phyloP scores from a whole-genome alignment of 2,329 filamentous ascomycete species.

The Beauveria sp. region DNA sequence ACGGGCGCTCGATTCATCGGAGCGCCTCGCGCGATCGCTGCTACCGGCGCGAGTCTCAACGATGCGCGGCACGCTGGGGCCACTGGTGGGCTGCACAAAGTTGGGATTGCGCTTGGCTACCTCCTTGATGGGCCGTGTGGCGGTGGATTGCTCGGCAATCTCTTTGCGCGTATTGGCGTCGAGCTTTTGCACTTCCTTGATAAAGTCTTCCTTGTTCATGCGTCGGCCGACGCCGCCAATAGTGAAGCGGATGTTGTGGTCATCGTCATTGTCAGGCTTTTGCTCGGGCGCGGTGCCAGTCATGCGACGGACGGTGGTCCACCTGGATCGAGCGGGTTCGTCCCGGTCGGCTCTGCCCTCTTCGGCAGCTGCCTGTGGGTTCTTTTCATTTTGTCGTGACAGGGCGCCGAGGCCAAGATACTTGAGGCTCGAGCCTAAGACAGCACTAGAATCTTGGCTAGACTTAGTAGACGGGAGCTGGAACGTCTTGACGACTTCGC shows the following conservation, averaged over 20 bases:
- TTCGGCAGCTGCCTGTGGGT: conserved; percentile 21
- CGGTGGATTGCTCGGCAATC: conserved; percentile 44
- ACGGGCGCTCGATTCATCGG: not conserved
- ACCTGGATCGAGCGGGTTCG: conserved; percentile 12
- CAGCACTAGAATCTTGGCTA: conserved; percentile 29
- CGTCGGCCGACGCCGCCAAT: conserved; percentile 64
- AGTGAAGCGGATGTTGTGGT: conserved; percentile 67
- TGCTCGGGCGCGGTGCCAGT: conserved; percentile 14
- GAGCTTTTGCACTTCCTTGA: conserved; percentile 64
- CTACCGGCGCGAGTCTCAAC: conserved; percentile 6
- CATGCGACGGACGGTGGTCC: conserved; percentile 6
- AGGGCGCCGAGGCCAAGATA: conserved; percentile 46
- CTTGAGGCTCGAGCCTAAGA: conserved; percentile 40
- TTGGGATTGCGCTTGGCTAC: conserved; percentile 30
- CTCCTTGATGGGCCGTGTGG: conserved; percentile 40
- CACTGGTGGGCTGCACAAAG: not conserved
- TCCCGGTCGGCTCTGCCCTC: conserved; percentile 25
- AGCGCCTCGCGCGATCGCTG: not conserved
- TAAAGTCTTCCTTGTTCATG: conserved; percentile 76
- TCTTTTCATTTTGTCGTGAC: conserved; percentile 33
- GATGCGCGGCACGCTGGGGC: conserved; percentile 8
- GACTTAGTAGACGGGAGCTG: conserved; percentile 57
- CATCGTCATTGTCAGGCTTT: conserved; percentile 49
- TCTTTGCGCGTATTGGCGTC: conserved; percentile 57
- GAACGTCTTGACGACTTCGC: conserved; percentile 80